Evolutionary conservation across 176 grass and related monocot genomes (phyloP).

Genomic region (Zoysia japonica): DNA sequence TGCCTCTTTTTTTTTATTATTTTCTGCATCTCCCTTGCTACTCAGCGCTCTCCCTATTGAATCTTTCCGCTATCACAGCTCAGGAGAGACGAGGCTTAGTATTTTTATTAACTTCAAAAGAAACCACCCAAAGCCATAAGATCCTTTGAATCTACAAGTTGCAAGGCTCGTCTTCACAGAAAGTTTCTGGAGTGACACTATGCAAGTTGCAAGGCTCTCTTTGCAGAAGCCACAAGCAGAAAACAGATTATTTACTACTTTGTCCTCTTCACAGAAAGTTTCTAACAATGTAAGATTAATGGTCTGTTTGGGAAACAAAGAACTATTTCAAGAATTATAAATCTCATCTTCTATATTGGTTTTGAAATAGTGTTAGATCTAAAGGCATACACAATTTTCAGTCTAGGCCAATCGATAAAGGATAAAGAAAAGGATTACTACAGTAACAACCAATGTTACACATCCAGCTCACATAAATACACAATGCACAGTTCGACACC

Average conservation of each 20-base stretch:
- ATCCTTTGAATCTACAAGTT: constrained; percentile 7
- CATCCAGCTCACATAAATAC: not conserved
- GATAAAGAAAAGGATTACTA: constrained; percentile 4
- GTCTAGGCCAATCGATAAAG: not conserved
- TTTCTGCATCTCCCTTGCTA: not conserved
- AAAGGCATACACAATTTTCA: constrained; percentile 1
- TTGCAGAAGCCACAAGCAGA: constrained; percentile 10
- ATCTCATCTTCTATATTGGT: not conserved
- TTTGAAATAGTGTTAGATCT: not conserved
- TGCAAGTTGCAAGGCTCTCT: not conserved
- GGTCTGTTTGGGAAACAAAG: not conserved
- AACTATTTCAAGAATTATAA: constrained; percentile 18
- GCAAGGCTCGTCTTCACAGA: not conserved
- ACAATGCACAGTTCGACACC: not conserved
- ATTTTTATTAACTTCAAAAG: not conserved
- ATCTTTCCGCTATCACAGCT: not conserved
- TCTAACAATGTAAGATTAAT: not conserved
- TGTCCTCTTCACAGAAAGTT: not conserved
- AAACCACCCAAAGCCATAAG: not conserved
- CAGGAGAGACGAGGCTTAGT: not conserved
- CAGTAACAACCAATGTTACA: not conserved
- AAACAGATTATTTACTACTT: not conserved
- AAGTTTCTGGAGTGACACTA: not conserved
- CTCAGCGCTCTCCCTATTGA: not conserved
- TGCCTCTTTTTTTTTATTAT: too few relatives aligned